A percentile compares a stretch with the other conserved stretches of the same genome.
These are phyloP conservation scores for Endocarpon pusillum DNA, from an alignment of 495 filamentous ascomycete species.

Conservation along the genomic window DNA sequence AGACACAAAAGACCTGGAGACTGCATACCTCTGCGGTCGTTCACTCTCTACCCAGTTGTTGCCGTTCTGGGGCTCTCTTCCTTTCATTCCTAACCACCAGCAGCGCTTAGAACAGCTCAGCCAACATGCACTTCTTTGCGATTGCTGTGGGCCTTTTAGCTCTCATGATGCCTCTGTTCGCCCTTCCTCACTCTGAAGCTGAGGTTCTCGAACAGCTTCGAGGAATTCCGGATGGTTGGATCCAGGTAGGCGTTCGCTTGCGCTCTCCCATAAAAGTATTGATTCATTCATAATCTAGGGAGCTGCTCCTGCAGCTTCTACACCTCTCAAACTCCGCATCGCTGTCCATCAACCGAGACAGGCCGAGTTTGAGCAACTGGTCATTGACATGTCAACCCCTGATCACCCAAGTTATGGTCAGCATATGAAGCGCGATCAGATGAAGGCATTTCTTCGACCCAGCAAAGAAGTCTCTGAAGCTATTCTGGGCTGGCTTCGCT, in stretches of 20 bases:
- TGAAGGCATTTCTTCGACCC: constrained; percentile 33
- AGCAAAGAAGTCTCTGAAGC: constrained; percentile 20
- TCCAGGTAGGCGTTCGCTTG: constrained; percentile 8
- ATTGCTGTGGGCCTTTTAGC: too few relatives aligned
- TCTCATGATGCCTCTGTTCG: too few relatives aligned
- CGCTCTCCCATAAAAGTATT: background rate
- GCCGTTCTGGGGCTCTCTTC: too few relatives aligned
- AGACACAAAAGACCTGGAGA: too few relatives aligned
- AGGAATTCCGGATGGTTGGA: constrained; percentile 29
- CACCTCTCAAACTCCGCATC: constrained; percentile 32
- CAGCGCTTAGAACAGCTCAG: too few relatives aligned
- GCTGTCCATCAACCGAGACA: constrained; percentile 34
- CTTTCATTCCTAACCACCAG: too few relatives aligned
- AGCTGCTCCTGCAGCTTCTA: constrained; percentile 16
- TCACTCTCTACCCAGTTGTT: too few relatives aligned
- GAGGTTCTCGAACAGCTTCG: constrained; percentile 29
- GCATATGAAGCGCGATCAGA: constrained; percentile 41
- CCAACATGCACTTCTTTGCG: too few relatives aligned
- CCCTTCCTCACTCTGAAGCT: too few relatives aligned
- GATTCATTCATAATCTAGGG: constrained; percentile 7
- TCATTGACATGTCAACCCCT: constrained; percentile 47
- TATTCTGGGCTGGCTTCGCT: constrained; percentile 33
- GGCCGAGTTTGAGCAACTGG: constrained; percentile 37
- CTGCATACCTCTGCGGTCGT: too few relatives aligned
- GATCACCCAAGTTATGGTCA: constrained; percentile 41